phyloP scores from a whole-genome alignment of 2,329 filamentous ascomycete species.

The Magnaporthiopsis poae region DNA sequence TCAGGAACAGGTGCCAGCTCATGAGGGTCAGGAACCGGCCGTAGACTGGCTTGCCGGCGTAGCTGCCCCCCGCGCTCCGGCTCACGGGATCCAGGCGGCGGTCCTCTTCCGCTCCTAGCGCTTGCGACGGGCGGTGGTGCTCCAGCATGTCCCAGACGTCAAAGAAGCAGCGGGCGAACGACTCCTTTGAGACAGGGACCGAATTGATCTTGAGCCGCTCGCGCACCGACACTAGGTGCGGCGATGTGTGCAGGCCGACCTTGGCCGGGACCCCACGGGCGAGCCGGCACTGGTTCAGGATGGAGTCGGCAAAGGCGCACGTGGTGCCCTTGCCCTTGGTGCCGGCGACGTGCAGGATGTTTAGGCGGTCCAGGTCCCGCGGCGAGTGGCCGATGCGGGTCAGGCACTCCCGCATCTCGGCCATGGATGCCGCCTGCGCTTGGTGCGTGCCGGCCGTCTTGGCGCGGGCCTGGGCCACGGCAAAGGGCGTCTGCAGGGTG shows the following conservation, averaged over 20 bases:
- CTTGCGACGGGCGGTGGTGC: conserved; percentile 7
- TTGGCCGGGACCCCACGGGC: conserved; percentile 27
- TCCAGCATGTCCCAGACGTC: conserved; percentile 53
- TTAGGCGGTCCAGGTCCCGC: conserved; percentile 47
- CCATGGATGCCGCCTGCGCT: conserved; percentile 53
- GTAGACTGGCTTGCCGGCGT: conserved; percentile 40
- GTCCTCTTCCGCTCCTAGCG: neutral
- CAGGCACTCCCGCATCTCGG: conserved; percentile 73
- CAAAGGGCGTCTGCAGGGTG: conserved; percentile 79
- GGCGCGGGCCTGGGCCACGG: conserved; percentile 66
- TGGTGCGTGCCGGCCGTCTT: conserved; percentile 58
- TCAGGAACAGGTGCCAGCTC: conserved; percentile 56
- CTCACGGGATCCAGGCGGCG: conserved; percentile 17
- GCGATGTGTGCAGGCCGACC: conserved; percentile 58
- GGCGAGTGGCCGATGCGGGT: conserved; percentile 52
- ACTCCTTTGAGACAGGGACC: conserved; percentile 42
- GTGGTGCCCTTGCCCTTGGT: conserved; percentile 72
- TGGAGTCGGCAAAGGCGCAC: conserved; percentile 56
- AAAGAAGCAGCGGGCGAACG: conserved; percentile 59
- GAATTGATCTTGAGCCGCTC: conserved; percentile 58
- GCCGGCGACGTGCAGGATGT: conserved; percentile 60
- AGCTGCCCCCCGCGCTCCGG: conserved; percentile 23
- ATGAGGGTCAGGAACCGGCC: conserved; percentile 56
- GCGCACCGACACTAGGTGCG: conserved; percentile 57
- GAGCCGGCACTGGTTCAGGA: conserved; percentile 44